A percentile compares a stretch with the other conserved stretches of the same genome.
These are phyloP conservation scores for Volvariella surrecta DNA, from an alignment of 1,284 basidiomycete genomes.

Conservation along the genomic window DNA sequence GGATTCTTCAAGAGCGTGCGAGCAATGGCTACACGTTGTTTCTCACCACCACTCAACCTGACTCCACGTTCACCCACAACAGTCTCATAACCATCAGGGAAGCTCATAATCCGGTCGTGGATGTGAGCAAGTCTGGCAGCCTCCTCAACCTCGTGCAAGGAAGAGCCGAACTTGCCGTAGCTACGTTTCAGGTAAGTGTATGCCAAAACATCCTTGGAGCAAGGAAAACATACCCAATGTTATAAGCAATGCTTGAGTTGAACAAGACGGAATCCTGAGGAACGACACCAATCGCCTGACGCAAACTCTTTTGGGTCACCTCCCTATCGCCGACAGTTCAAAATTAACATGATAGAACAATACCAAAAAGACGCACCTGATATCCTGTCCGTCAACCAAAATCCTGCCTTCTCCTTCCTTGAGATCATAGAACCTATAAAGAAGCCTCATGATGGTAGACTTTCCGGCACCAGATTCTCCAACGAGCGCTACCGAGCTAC, in stretches of 20 bases:
- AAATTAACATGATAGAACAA: conserved; percentile 1
- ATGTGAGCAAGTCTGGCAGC: conserved; percentile 86
- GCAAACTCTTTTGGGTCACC: conserved; percentile 73
- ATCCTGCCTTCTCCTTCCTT: conserved; percentile 65
- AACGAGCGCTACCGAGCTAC: conserved; percentile 75
- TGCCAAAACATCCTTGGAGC: too few species aligned
- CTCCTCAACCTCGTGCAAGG: conserved; percentile 76
- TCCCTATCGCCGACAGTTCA: conserved; percentile 32
- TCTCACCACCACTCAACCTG: conserved; percentile 65
- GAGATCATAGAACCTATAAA: conserved; percentile 89
- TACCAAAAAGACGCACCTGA: conserved; percentile 30
- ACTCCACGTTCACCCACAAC: conserved; percentile 69
- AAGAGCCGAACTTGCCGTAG: conserved; percentile 58
- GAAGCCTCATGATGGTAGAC: conserved; percentile 72
- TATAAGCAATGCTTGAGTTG: conserved; percentile 73
- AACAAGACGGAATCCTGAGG: conserved; percentile 79
- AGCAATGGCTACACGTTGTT: conserved; percentile 72
- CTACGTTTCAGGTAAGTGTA: not conserved
- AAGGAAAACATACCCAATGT: conserved; percentile 52
- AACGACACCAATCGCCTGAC: conserved; percentile 76
- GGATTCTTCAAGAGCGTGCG: conserved; percentile 83
- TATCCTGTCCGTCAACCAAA: conserved; percentile 77
- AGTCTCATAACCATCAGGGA: conserved; percentile 71
- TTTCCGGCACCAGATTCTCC: conserved; percentile 78
- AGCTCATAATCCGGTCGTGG: conserved; percentile 70